These are phyloP conservation scores for Oryza nivara DNA, from an alignment of 176 grass and related monocot species.

Conservation along the genomic window DNA sequence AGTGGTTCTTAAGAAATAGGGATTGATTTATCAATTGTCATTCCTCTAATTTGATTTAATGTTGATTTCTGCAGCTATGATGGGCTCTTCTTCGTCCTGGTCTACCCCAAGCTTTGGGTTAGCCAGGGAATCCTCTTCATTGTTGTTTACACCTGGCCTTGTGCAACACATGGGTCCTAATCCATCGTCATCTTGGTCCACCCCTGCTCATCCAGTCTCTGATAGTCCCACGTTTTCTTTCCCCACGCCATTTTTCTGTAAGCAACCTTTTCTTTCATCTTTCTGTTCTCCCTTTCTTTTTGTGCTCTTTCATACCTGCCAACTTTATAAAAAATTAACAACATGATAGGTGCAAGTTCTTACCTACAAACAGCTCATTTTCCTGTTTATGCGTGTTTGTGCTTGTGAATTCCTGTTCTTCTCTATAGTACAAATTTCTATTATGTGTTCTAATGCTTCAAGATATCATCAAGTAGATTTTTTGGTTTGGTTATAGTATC, in stretches of 20 bases:
- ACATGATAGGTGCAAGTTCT: not conserved
- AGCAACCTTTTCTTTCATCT: slow-evolving; percentile 6
- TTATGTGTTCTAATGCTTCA: not conserved
- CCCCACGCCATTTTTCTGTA: not conserved
- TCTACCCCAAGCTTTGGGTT: slow-evolving; percentile 2
- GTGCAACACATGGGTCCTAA: not conserved
- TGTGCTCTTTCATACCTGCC: not conserved
- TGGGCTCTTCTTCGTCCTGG: slow-evolving; percentile 11
- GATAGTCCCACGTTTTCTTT: not conserved
- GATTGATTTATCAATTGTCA: not conserved
- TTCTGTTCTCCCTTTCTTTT: not conserved
- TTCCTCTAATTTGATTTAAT: not conserved
- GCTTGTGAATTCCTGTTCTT: not conserved
- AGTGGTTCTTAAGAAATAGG: not conserved
- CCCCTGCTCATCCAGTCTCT: not conserved
- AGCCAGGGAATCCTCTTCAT: not conserved
- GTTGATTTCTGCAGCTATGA: slow-evolving; percentile 18
- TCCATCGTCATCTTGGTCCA: not conserved
- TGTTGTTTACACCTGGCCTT: not conserved
- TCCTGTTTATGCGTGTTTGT: not conserved
- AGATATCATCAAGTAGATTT: not conserved
- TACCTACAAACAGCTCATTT: not conserved
- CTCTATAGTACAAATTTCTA: not conserved
- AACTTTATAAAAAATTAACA: not conserved
- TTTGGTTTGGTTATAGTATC: not conserved